phyloP scores from a whole-genome alignment of 2,329 filamentous ascomycete genomes.

The Penicillium sp. region DNA sequence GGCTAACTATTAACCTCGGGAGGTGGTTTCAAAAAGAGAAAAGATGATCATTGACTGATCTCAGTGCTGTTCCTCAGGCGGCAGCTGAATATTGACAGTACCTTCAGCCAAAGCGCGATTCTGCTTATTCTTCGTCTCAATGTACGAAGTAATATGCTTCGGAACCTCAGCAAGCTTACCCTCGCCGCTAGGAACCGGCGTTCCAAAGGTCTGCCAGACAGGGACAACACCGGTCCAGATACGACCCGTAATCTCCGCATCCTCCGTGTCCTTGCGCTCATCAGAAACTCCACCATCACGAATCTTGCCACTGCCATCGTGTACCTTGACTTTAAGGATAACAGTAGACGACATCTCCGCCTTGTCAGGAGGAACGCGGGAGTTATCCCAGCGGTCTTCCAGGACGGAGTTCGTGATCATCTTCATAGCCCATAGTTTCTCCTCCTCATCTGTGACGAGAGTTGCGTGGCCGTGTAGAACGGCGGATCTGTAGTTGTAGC shows the following conservation, averaged over 20 bases:
- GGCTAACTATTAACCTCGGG: no score
- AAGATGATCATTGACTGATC: no score
- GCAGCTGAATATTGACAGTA: slow-evolving; percentile 34
- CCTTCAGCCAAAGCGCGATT: slow-evolving; percentile 48
- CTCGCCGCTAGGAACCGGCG: slow-evolving; percentile 63
- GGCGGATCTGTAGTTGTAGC: slow-evolving; percentile 84
- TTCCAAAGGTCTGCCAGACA: slow-evolving; percentile 65
- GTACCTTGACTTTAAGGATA: slow-evolving; percentile 70
- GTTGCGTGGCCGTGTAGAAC: slow-evolving; percentile 75
- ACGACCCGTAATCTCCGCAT: slow-evolving; percentile 50
- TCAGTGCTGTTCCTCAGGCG: slow-evolving; percentile 34
- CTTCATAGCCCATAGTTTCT: slow-evolving; percentile 78
- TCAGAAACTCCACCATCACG: slow-evolving; percentile 68
- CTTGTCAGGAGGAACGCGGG: slow-evolving; percentile 70
- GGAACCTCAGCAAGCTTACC: slow-evolving; percentile 66
- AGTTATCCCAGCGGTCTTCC: slow-evolving; percentile 69
- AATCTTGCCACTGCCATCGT: slow-evolving; percentile 76
- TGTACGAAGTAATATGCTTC: slow-evolving; percentile 62
- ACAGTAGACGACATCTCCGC: slow-evolving; percentile 77
- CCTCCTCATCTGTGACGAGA: slow-evolving; percentile 67
- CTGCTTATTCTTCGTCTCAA: slow-evolving; percentile 52
- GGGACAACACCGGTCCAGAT: slow-evolving; percentile 68
- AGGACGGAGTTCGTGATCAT: slow-evolving; percentile 77
- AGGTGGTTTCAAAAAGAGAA: no score
- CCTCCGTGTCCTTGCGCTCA: slow-evolving; percentile 59